phyloP scores from a whole-genome alignment of 2,329 filamentous ascomycete species.

The Xylariaceae sp. region DNA sequence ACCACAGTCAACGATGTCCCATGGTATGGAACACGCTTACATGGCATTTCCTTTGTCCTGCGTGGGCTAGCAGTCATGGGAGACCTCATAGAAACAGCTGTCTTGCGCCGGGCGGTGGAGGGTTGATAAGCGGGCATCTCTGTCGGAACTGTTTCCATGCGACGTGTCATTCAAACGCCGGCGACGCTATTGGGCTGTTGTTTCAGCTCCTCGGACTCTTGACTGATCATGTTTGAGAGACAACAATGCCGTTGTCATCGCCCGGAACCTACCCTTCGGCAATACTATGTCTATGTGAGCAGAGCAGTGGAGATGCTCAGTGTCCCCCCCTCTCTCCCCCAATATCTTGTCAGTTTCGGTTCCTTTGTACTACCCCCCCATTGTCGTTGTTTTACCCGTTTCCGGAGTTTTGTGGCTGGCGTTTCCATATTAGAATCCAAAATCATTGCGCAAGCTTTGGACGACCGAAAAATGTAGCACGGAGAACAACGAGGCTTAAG shows the following conservation, averaged over 20 bases:
- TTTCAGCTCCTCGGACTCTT: slow-evolving; percentile 13
- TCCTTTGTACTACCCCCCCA: slow-evolving; percentile 7
- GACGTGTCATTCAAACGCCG: slow-evolving; percentile 24
- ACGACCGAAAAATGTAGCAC: slow-evolving; percentile 8
- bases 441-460: slow-evolving; percentile 17
- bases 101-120: slow-evolving; percentile 2
- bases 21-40: slow-evolving; percentile 9
- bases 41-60: slow-evolving; percentile 4
- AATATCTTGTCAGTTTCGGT: background rate
- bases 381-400: slow-evolving; percentile 1
- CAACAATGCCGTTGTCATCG: slow-evolving; percentile 1
- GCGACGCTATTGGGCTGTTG: slow-evolving; percentile 8
- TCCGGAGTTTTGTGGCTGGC: slow-evolving; percentile 17
- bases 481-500: background rate
- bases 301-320: background rate
- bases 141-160: slow-evolving; percentile 23
- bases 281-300: slow-evolving; percentile 1
- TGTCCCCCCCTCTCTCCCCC: background rate
- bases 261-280: background rate
- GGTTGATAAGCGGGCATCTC: slow-evolving; percentile 7
- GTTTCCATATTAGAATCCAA: slow-evolving; percentile 13
- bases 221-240: background rate
- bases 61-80: background rate
- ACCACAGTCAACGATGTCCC: background rate
- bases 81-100: slow-evolving; percentile 9